Evolutionary conservation across 176 grass and related monocot genomes (phyloP), one percentile per base, ranked within the genome.

Genomic region (Oropetium thomaeum): DNA sequence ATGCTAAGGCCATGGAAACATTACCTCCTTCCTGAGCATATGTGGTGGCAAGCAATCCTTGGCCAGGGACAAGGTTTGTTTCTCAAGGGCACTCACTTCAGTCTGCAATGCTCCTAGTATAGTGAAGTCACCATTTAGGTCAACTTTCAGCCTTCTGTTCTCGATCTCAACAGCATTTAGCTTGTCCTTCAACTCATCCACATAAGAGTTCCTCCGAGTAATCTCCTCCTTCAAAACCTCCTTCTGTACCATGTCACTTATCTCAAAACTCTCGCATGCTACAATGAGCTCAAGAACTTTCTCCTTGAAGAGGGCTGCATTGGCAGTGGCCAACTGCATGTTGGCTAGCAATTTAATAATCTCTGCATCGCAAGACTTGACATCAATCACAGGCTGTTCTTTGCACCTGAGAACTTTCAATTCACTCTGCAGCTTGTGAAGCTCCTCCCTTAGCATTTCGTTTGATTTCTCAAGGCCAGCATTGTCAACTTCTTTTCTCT

Each of bases 201-300:
- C 82, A 3, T 85, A 88, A 32, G 77, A 89, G 77, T 92, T 94
- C 35, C 87, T 84, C 45, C 73, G 58, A 40, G 79, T 92, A 43
- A 95, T 86, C 76, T 99, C 91, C 74, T 95, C 92, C 60, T 88
- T 89, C 76, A 99, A 53, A 14, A 92, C 89, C 77, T 95, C 85
- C 73, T 76, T 95, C 30, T 95, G 89, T 5, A 92, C 81, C 89
- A 92, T 88, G 7, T 83, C 84, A 70, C 87, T 90, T 66, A 92
- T 99, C 73, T 99, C 91, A 62, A 88, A 88, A 63, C 87, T 92
- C 69, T 99, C 91, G 0, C 96, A 99, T 58, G 82, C 65, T 30
- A 79, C 52, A 3, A 87, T 90, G 67, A 95, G 83, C 60, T 99
- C 92, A 65, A 88, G 54, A 28, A 99, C 82, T 57, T 99, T 95